These are phyloP conservation scores for Arachis stenosperma DNA, from an alignment of 306 rosid species.

Conservation along the genomic window DNA sequence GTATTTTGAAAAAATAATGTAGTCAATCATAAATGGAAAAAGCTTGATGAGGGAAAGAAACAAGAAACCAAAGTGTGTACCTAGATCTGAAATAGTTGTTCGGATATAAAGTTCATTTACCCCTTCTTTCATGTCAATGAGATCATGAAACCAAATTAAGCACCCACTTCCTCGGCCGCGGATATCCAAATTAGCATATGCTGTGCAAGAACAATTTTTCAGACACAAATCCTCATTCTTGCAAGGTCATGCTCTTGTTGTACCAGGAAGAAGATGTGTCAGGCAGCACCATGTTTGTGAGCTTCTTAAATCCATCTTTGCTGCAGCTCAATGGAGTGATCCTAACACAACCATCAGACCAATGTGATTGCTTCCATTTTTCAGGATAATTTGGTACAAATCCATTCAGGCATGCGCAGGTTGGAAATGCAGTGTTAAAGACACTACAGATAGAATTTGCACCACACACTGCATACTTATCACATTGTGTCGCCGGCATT, in stretches of 20 bases:
- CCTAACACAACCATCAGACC: constrained; percentile 47
- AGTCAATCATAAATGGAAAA: constrained; percentile 5
- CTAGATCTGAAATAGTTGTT: constrained; percentile 42
- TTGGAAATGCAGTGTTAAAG: background rate
- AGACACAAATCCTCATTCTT: constrained; percentile 40
- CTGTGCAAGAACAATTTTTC: constrained; percentile 44
- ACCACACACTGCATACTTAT: constrained; percentile 41
- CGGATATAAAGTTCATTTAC: constrained; percentile 50
- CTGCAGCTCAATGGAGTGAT: constrained; percentile 5
- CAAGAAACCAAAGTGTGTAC: constrained; percentile 22
- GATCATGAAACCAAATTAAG: constrained; percentile 47
- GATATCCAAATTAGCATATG: constrained; percentile 42
- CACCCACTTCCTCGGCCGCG: constrained; percentile 52
- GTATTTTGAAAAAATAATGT: background rate
- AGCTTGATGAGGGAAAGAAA: background rate
- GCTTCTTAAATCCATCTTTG: constrained; percentile 28
- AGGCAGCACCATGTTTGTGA: constrained; percentile 17
- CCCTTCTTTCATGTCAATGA: constrained; percentile 39
- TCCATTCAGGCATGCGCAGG: constrained; percentile 39
- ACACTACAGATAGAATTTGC: constrained; percentile 36
- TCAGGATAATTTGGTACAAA: constrained; percentile 37
- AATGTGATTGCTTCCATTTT: constrained; percentile 28
- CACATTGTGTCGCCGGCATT: constrained; percentile 33
- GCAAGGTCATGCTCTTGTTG: constrained; percentile 32
- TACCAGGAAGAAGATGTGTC: constrained; percentile 41